Evolutionary conservation across 768 basidiomycete genomes (phyloP).

Genomic region (Mycena vulgaris): DNA sequence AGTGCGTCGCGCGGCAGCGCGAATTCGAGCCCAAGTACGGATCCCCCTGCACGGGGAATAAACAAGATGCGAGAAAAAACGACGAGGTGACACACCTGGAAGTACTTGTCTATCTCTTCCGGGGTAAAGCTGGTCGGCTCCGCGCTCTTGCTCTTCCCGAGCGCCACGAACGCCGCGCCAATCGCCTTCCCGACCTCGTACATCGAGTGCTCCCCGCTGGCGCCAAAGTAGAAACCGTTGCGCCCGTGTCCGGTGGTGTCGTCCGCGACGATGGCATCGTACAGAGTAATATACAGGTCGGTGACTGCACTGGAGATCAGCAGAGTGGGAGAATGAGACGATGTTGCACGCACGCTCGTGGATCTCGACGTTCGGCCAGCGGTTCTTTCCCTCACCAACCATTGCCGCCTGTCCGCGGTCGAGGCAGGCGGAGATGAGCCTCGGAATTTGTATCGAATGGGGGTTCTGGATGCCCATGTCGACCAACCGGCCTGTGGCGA

Average conservation of each 20-base stretch:
- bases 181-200: conserved; percentile 60
- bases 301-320: conserved; percentile 54
- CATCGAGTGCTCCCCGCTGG: conserved; percentile 63
- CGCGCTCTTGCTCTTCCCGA: conserved; percentile 53
- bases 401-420: conserved; percentile 64
- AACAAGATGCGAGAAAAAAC: not conserved
- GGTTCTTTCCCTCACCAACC: conserved; percentile 46
- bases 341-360: conserved; percentile 37
- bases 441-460: conserved; percentile 68
- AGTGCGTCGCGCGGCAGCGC: conserved; percentile 55
- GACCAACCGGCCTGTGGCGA: conserved; percentile 63
- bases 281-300: conserved; percentile 61
- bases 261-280: conserved; percentile 53
- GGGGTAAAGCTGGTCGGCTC: conserved; percentile 34
- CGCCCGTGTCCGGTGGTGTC: conserved; percentile 58
- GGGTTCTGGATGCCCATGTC: conserved; percentile 68
- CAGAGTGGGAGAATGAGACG: not conserved
- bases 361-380: conserved; percentile 47
- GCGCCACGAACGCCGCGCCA: conserved; percentile 53
- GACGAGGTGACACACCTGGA: not conserved
- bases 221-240: conserved; percentile 70
- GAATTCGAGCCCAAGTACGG: conserved; percentile 56
- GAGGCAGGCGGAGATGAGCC: conserved; percentile 60
- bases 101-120: conserved; percentile 21
- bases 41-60: conserved; percentile 45